A percentile compares a stretch with the other conserved stretches of the same genome.
These are phyloP conservation scores for Linum lewisii DNA, from an alignment of 345 rosid genomes.

Conservation along the genomic window DNA sequence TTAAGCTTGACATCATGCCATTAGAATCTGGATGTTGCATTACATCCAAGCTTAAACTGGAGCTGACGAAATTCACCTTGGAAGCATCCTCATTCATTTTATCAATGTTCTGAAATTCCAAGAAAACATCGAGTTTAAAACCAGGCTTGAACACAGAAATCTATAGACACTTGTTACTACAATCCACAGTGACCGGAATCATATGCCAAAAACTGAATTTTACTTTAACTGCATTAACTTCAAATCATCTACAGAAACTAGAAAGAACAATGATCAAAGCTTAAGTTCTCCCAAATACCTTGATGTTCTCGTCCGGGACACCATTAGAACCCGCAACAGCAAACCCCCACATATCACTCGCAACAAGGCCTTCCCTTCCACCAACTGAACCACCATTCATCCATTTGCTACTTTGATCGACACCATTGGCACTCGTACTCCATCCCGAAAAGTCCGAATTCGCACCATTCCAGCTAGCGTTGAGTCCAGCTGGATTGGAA, in stretches of 20 bases:
- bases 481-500: slow-evolving; percentile 12
- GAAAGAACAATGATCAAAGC: slow-evolving; percentile 1
- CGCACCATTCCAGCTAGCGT: slow-evolving; percentile 29
- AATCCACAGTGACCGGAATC: neutral
- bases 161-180: neutral
- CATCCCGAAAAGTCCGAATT: slow-evolving; percentile 19
- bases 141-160: neutral
- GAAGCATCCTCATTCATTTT: neutral
- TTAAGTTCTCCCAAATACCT: neutral
- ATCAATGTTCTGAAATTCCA: slow-evolving; percentile 4
- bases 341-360: slow-evolving; percentile 39
- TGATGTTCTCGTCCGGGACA: slow-evolving; percentile 1
- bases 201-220: neutral
- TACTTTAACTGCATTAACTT: too few species aligned
- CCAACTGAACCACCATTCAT: slow-evolving; percentile 13
- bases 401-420: slow-evolving; percentile 13
- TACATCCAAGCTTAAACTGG: neutral
- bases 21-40: neutral
- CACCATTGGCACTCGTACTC: slow-evolving; percentile 15
- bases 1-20: neutral
- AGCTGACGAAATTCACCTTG: neutral
- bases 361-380: slow-evolving; percentile 18
- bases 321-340: slow-evolving; percentile 25
- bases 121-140: neutral
- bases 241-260: too few species aligned